Base-by-base conservation (phyloP, 2,329 filamentous ascomycete genomes). In the Diplocarpon mali region DNA sequence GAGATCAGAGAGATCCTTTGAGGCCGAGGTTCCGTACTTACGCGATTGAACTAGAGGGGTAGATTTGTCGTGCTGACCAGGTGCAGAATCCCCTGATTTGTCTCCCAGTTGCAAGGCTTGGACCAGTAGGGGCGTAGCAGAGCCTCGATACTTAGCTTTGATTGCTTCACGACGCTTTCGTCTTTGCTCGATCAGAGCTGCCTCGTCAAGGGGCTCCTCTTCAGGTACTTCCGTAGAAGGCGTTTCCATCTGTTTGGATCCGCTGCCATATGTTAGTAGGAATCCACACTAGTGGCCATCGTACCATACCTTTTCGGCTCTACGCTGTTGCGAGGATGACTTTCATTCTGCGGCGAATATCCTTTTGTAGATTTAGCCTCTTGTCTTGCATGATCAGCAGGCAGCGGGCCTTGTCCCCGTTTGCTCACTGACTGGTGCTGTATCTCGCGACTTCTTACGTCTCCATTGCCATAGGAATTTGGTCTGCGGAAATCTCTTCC, bases 81-180 rank as follows among this genome's bases (percentile, higher is more conserved):
- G 54, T 38, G 57, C 59, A 10, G 57, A 57, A 31, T 51, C 49
- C 47, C 50, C 58, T 53, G 60, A 60, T 30, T 57, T 61, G 41
- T 61, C 57, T 47, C 57, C 59, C 36, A 62, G 52, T 36, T 61
- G 58, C 47, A 60, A 53, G 32, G 50, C 82, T 65, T 89, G 80
- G 51, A 90, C 77, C 49, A 85, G 74, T 57, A 90, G 71, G 41
- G 85, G 83, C 40, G 81, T 80, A 41, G 80, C 75, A 57, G 82
- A 80, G 53, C 65, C 69, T 64, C 78, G 80, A 57, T 87, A 83
- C 68, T 88, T 93, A 62, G 85, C 83, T 60, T 87, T 76, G 52
- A 94, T 83, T 52, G 86, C 85, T 66, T 92, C 85, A 53, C 89
- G 81, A 47, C 84, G 78, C 60, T 83, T 87, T 24, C 88, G 83